Percentiles rank a stretch among this genome's conserved stretches.
phyloP scores from a whole-genome alignment of 768 basidiomycete species.

The Russula ochroleuca region DNA sequence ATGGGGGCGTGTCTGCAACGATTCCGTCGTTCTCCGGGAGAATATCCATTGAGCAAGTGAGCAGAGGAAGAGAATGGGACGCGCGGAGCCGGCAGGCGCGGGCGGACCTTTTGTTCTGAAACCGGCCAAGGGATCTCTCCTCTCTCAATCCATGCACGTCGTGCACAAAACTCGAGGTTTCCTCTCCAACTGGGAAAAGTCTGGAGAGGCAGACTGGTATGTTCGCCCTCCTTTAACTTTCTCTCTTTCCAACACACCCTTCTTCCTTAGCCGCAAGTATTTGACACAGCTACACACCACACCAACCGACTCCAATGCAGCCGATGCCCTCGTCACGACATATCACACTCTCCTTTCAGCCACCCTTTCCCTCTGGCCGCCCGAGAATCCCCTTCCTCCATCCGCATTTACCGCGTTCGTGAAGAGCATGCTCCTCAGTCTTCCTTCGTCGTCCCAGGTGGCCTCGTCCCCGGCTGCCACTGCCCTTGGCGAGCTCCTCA shows the following conservation, averaged over 20 bases:
- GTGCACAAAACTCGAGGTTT: constrained; percentile 19
- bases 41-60: constrained; percentile 31
- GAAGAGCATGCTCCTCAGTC: constrained; percentile 51
- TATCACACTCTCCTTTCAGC: constrained; percentile 67
- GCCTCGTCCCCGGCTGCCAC: constrained; percentile 39
- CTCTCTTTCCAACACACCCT: neutral
- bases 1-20: constrained; percentile 8
- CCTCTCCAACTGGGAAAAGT: constrained; percentile 24
- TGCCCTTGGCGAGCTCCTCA: constrained; percentile 59
- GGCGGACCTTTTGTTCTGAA: neutral
- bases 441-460: constrained; percentile 63
- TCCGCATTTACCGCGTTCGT: constrained; percentile 58
- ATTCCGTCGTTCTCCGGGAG: constrained; percentile 20
- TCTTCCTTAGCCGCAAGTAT: constrained; percentile 51
- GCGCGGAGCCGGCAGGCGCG: neutral
- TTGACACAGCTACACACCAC: constrained; percentile 58
- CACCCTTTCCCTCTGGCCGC: constrained; percentile 53
- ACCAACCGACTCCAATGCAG: constrained; percentile 47
- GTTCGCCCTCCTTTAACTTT: neutral
- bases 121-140: neutral
- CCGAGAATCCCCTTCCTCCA: constrained; percentile 45
- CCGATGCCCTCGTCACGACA: constrained; percentile 57
- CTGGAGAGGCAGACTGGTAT: constrained; percentile 25
- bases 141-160: constrained; percentile 20
- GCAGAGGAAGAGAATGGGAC: neutral